phyloP scores from a whole-genome alignment of 768 basidiomycete genomes.

The Suillus subaureus region DNA sequence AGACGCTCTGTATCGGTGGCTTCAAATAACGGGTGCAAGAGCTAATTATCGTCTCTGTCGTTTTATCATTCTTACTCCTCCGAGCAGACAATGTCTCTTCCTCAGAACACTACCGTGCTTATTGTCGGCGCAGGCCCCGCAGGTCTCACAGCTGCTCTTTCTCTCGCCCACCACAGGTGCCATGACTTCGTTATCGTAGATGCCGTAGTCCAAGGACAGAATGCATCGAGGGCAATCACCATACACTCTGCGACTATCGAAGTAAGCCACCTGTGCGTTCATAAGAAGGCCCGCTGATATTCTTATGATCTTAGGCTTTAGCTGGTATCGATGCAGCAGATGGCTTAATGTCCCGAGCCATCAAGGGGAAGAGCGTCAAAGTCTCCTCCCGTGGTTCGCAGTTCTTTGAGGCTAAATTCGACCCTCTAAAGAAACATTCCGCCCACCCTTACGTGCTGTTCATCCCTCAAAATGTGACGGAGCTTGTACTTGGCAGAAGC shows the following conservation, averaged over 20 bases:
- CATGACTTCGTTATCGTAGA: slow-evolving; percentile 42
- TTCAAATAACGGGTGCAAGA: too few relatives aligned
- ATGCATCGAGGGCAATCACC: slow-evolving; percentile 42
- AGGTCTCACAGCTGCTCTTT: slow-evolving; percentile 44
- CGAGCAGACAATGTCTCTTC: background rate
- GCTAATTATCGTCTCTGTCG: too few relatives aligned
- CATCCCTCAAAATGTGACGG: background rate
- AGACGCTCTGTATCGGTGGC: too few relatives aligned
- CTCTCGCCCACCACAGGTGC: slow-evolving; percentile 39
- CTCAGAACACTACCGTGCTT: slow-evolving; percentile 38
- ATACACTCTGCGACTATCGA: slow-evolving; percentile 52
- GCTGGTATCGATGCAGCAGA: slow-evolving; percentile 41
- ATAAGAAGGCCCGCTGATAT: background rate
- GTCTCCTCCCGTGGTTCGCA: slow-evolving; percentile 32
- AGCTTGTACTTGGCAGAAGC: slow-evolving; percentile 40
- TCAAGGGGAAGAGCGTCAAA: slow-evolving; percentile 30
- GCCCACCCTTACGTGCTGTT: background rate
- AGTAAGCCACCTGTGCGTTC: slow-evolving; percentile 25
- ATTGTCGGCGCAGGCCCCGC: slow-evolving; percentile 39
- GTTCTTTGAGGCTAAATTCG: slow-evolving; percentile 35
- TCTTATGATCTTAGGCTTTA: slow-evolving; percentile 42
- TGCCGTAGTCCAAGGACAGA: slow-evolving; percentile 26
- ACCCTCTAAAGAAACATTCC: slow-evolving; percentile 26
- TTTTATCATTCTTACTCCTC: too few relatives aligned
- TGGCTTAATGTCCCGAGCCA: slow-evolving; percentile 33